Evolutionary conservation across 2,329 filamentous ascomycete genomes (phyloP).

Genomic region (Monilinia laxa): DNA sequence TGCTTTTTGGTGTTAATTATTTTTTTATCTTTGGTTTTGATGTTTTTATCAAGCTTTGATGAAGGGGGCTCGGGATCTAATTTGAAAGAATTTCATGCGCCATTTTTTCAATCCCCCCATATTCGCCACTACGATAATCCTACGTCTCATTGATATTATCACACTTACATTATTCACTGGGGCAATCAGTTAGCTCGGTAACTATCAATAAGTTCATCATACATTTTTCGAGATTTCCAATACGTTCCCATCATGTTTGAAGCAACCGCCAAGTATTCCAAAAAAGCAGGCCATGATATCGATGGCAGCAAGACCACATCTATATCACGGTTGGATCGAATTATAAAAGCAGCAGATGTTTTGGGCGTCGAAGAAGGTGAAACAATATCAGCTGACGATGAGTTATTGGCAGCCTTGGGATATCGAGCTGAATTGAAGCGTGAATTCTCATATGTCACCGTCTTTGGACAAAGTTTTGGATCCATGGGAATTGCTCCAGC

Average conservation of each 20-base stretch:
- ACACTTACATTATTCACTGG: neutral
- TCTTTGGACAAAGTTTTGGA: conserved; percentile 40
- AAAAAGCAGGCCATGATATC: conserved; percentile 1
- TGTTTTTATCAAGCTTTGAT: neutral
- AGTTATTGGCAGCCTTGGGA: conserved; percentile 36
- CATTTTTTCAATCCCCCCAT: neutral
- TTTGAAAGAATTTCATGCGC: conserved; percentile 14
- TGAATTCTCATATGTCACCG: conserved; percentile 40
- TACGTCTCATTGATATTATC: neutral
- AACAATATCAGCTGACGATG: conserved; percentile 32
- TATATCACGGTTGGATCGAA: conserved; percentile 6
- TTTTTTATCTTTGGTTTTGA: conserved; percentile 12
- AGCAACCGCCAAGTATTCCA: neutral
- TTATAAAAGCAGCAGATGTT: conserved; percentile 4
- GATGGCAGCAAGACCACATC: neutral
- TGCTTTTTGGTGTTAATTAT: neutral
- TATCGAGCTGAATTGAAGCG: conserved; percentile 40
- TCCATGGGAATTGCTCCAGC: conserved; percentile 41
- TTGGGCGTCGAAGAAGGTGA: conserved; percentile 27
- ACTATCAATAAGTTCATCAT: neutral
- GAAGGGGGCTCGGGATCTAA: neutral
- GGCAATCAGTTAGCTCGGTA: neutral
- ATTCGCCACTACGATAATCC: neutral
- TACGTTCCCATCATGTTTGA: conserved; percentile 6
- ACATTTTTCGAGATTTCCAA: neutral